phyloP scores from a whole-genome alignment of 495 filamentous ascomycete species.

The Copromyces sp. region DNA sequence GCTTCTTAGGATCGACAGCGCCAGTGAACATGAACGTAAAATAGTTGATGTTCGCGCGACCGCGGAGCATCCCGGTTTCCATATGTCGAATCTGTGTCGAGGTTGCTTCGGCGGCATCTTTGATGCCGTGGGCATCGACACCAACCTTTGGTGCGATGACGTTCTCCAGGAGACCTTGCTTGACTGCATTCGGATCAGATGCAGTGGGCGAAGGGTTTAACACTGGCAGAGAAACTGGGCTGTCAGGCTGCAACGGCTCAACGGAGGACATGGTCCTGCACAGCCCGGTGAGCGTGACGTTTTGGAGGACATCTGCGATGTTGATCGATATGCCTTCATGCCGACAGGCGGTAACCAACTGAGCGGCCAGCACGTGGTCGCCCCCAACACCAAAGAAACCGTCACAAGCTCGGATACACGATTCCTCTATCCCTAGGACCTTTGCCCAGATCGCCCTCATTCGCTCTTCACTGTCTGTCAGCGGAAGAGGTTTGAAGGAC shows the following conservation, averaged over 20 bases:
- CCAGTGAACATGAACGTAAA: constrained; percentile 34
- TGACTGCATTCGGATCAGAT: constrained; percentile 9
- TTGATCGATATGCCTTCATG: constrained; percentile 24
- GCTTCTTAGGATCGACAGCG: constrained; percentile 28
- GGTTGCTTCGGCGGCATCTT: constrained; percentile 34
- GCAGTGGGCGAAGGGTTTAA: constrained; percentile 4
- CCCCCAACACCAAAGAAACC: constrained; percentile 37
- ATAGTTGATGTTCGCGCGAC: constrained; percentile 33
- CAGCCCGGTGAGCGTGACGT: constrained; percentile 29
- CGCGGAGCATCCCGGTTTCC: constrained; percentile 35
- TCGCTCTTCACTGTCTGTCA: constrained; percentile 32
- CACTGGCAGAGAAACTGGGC: not conserved
- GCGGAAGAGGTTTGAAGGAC: constrained; percentile 30
- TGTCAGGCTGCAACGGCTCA: constrained; percentile 7
- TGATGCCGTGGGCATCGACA: constrained; percentile 24
- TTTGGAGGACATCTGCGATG: constrained; percentile 28
- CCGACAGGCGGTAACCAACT: constrained; percentile 31
- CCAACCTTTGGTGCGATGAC: constrained; percentile 29
- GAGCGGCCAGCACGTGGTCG: constrained; percentile 30
- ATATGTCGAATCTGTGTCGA: constrained; percentile 34
- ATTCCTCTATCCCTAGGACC: constrained; percentile 28
- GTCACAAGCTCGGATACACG: constrained; percentile 28
- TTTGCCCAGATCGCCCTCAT: constrained; percentile 36
- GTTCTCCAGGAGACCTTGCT: constrained; percentile 21
- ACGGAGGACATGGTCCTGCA: constrained; percentile 21